Evolutionary conservation across 2,329 filamentous ascomycete species (phyloP).

Genomic region (Trichoderma afroharzianum): DNA sequence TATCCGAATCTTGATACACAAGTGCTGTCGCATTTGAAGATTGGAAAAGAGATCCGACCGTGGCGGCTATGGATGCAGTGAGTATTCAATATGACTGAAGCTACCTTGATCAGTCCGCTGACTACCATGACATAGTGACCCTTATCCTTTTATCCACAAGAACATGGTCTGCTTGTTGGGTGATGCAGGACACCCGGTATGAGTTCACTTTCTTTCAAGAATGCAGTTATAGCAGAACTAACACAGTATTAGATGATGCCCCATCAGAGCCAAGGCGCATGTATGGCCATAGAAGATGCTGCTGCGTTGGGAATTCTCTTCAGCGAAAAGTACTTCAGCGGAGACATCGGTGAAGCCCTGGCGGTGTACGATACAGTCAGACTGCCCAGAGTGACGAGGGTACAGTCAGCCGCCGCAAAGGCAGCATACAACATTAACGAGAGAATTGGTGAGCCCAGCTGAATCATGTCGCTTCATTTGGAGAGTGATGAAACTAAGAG

Average conservation of each 20-base stretch:
- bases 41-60: constrained; percentile 59
- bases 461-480: neutral
- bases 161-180: constrained; percentile 55
- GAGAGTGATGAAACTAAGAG: neutral
- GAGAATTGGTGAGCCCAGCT: constrained; percentile 46
- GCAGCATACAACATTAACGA: constrained; percentile 61
- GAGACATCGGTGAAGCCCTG: constrained; percentile 46
- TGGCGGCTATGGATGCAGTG: constrained; percentile 62
- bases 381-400: constrained; percentile 51
- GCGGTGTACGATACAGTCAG: constrained; percentile 51
- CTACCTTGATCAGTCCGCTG: neutral
- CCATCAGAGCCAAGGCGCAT: constrained; percentile 65
- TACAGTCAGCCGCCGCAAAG: constrained; percentile 55
- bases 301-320: constrained; percentile 62
- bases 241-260: constrained; percentile 58
- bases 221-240: neutral
- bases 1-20: constrained; percentile 58
- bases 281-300: constrained; percentile 66
- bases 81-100: constrained; percentile 11
- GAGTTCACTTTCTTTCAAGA: constrained; percentile 5
- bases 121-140: constrained; percentile 30
- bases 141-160: constrained; percentile 56
- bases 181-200: constrained; percentile 62
- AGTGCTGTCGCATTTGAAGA: constrained; percentile 54
- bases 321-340: constrained; percentile 42